phyloP scores from a whole-genome alignment of 2,329 filamentous ascomycete genomes.

The Colletotrichum sp. region DNA sequence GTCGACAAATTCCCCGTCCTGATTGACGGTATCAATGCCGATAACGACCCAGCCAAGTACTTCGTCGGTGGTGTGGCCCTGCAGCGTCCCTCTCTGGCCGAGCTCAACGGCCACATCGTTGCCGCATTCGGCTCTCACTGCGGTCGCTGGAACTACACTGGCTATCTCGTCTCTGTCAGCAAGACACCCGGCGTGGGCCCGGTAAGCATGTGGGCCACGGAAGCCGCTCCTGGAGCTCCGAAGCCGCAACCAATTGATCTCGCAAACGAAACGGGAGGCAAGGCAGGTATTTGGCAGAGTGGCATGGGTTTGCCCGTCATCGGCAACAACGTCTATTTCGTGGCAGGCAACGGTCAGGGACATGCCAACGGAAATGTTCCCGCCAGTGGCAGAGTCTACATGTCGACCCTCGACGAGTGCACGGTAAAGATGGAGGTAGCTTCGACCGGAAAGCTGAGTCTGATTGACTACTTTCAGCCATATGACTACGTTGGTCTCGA shows the following conservation, averaged over 20 bases:
- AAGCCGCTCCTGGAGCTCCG: slow-evolving; percentile 37
- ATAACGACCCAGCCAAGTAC: slow-evolving; percentile 47
- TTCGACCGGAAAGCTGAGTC: slow-evolving; percentile 21
- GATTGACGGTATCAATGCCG: slow-evolving; percentile 47
- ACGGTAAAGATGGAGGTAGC: slow-evolving; percentile 34
- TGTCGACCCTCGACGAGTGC: slow-evolving; percentile 37
- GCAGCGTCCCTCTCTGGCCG: slow-evolving; percentile 43
- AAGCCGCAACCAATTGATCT: slow-evolving; percentile 25
- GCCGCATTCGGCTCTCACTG: slow-evolving; percentile 54
- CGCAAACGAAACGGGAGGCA: slow-evolving; percentile 27
- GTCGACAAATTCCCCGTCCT: slow-evolving; percentile 44
- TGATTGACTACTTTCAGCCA: slow-evolving; percentile 45
- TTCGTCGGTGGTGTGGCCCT: slow-evolving; percentile 51
- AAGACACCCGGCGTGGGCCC: slow-evolving; percentile 34
- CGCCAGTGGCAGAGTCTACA: slow-evolving; percentile 33
- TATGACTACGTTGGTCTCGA: slow-evolving; percentile 42
- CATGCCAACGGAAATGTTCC: slow-evolving; percentile 37
- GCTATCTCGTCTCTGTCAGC: slow-evolving; percentile 34
- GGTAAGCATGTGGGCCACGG: slow-evolving; percentile 29
- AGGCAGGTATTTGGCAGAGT: slow-evolving; percentile 40
- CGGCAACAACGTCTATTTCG: slow-evolving; percentile 31
- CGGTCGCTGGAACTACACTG: slow-evolving; percentile 50
- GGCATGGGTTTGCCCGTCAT: slow-evolving; percentile 37
- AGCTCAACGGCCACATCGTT: slow-evolving; percentile 41
- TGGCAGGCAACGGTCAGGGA: slow-evolving; percentile 32